A percentile compares a stretch with the other conserved stretches of the same genome.
Conservation (phyloP, 305 asterid species). For the Fraxinus paxiana region DNA sequence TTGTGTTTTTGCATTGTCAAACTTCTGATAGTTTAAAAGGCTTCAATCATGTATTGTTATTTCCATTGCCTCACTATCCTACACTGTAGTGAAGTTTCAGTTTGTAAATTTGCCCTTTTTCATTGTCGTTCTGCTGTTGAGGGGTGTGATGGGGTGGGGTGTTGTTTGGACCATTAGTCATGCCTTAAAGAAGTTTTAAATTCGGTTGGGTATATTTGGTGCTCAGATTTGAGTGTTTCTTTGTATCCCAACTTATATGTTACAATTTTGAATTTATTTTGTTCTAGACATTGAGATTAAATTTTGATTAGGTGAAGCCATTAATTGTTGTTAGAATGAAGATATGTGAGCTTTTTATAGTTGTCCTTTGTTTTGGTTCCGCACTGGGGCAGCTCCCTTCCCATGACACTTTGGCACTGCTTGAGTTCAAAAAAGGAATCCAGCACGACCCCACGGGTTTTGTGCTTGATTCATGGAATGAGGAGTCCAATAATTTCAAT, state of each 20-base stretch:
- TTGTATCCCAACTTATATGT: not conserved
- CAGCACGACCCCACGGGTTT: conserved; percentile 18
- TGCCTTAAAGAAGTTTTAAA: not conserved
- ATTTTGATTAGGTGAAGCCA: not conserved
- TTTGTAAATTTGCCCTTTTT: not conserved
- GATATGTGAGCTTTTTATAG: not conserved
- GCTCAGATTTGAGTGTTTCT: not conserved
- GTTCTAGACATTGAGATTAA: not conserved
- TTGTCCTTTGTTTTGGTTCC: not conserved
- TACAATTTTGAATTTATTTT: not conserved
- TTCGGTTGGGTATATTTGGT: not conserved
- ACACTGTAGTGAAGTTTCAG: not conserved
- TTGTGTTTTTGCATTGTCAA: too few relatives aligned
- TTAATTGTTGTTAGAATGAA: conserved; percentile 10
- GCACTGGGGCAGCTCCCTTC: conserved; percentile 52
- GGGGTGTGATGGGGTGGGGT: not conserved
- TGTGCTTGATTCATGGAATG: conserved; percentile 17
- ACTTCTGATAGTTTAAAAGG: too few relatives aligned
- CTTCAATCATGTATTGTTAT: not conserved
- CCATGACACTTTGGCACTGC: conserved; percentile 59
- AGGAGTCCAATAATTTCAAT: conserved; percentile 29
- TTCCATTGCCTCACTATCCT: not conserved
- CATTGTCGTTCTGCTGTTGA: not conserved
- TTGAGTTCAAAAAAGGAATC: conserved; percentile 17
- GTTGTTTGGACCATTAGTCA: not conserved